Evolutionary conservation across 2,329 filamentous ascomycete genomes (phyloP), one percentile per base, ranked within the genome.

Genomic region (Nemania bipapillata): DNA sequence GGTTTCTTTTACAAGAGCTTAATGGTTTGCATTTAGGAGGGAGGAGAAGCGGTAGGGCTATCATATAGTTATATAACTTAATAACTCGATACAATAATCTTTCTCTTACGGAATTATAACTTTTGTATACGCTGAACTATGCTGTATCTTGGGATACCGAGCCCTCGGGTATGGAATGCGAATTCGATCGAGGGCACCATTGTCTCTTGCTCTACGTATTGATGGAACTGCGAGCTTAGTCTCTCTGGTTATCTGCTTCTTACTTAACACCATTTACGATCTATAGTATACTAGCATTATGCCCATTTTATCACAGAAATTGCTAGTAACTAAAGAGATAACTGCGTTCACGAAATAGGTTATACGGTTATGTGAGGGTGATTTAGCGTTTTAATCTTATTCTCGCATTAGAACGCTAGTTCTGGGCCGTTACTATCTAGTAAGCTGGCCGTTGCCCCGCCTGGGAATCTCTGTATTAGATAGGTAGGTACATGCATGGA

Each of bases 361-460:
- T n/a, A 20, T 24, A 24, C 24, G 35, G 15, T 17, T 50, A 17
- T 30, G 45, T 50, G 22, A 20, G 6, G 22, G 35, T 20, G 26
- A 54, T 54, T 65, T 54, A 11, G 42, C 57, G 22, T 26, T 50
- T 32, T 70, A 64, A 58, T 68, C 68, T 55, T 53, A 57, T 57
- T 45, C 24, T 37, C 17, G 54, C 26, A 62, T 22, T 55, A 49
- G 32, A 74, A 75, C 72, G 72, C 73, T 70, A 59, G 70, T 65
- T 68, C 70, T 64, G 63, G 69, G 67, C 47, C 26, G 35, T 58
- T 63, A 60, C 22, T 50, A 50, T 50, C 47, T 50, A 50, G 12
- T 12, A 11, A 28, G 9, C 20, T 32, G 37, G 45, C 60, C 66
- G 57, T 63, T 68, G 26, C 57, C 49, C 17, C 50, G 37, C 62